These are phyloP conservation scores for Ophiobolus disseminans DNA, from an alignment of 2,329 filamentous ascomycete species.

Conservation along the genomic window DNA sequence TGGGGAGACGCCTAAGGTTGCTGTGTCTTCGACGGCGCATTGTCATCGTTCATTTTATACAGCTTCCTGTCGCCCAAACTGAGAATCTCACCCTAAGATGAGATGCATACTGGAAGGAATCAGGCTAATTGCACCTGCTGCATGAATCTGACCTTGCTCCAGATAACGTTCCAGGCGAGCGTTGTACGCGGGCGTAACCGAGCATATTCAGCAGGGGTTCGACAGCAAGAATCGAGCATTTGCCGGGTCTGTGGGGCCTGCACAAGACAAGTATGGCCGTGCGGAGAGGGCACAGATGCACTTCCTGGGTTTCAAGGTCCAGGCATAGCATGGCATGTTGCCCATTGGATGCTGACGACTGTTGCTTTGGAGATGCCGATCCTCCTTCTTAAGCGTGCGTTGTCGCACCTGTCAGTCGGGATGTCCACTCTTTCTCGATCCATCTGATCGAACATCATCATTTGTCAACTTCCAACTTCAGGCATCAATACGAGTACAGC, in stretches of 20 bases:
- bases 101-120: slow-evolving; percentile 1
- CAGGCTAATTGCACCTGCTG: slow-evolving; percentile 1
- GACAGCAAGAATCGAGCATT: slow-evolving; percentile 5
- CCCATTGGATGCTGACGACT: background rate
- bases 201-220: slow-evolving; percentile 2
- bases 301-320: slow-evolving; percentile 10
- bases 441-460: background rate
- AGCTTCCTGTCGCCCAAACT: background rate
- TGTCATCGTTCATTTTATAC: background rate
- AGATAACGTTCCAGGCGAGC: background rate
- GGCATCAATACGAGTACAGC: background rate
- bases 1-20: background rate
- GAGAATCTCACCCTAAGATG: background rate
- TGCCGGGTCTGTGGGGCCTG: slow-evolving; percentile 24
- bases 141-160: slow-evolving; percentile 2
- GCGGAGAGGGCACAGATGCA: slow-evolving; percentile 19
- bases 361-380: slow-evolving; percentile 5
- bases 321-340: slow-evolving; percentile 8
- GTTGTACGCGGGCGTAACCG: slow-evolving; percentile 3
- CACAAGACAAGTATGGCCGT: slow-evolving; percentile 7
- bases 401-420: slow-evolving; percentile 5
- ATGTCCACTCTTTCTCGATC: background rate
- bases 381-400: slow-evolving; percentile 14
- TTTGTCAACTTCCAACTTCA: background rate
- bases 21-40: background rate